Base-by-base conservation (phyloP, 2,329 filamentous ascomycete species). In the Hypoxylon sp. region DNA sequence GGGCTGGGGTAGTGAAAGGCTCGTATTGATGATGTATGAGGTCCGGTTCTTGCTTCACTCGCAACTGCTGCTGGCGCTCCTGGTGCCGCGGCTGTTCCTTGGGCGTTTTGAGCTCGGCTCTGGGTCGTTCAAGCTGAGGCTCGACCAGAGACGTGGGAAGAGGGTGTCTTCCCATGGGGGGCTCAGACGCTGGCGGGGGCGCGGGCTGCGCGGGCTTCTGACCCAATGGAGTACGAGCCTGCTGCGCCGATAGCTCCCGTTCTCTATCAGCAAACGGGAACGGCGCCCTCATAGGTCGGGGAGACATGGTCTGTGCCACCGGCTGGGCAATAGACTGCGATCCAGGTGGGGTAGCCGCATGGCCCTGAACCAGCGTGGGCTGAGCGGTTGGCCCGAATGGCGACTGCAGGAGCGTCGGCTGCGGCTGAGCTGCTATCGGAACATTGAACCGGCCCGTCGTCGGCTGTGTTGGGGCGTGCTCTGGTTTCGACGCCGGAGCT, bases 1-100 rank as follows among this genome's bases (percentile, higher is more conserved):
- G 75, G 15, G 74, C 58, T 23, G 65, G 75, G 48, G 77, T 73
- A 15, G 73, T 70, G 51, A 77, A 82, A 0, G 74, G 71, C 33
- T 84, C 81, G 56, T 78, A 80, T 31, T 77, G 79, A 53, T 75
- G 75, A 53, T 75, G 75, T n/a, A 69, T 68, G 40, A 76, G 64
- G 42, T 83, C 81, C 2, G 77, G 77, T 62, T 84, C 82, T 61
- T 83, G 80, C 69, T 84, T 83, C 43, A 83, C 74, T 23, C 73
- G 74, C 48, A 73, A 58, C 8, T 67, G 69, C 8, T 67, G 69
- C 42, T 59, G 66, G n/a, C 70, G 68, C 29, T 72, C 69, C 47
- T 67, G 65, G 35, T 70, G 71, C 11, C 71, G 70, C 41, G 62
- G 47, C 15, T 65, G 67, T 31, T 75, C 72, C 60, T 74, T 74